These are phyloP conservation scores for Massospora cicadina DNA, from an alignment of 371 early-diverging fungal species.

Conservation along the genomic window DNA sequence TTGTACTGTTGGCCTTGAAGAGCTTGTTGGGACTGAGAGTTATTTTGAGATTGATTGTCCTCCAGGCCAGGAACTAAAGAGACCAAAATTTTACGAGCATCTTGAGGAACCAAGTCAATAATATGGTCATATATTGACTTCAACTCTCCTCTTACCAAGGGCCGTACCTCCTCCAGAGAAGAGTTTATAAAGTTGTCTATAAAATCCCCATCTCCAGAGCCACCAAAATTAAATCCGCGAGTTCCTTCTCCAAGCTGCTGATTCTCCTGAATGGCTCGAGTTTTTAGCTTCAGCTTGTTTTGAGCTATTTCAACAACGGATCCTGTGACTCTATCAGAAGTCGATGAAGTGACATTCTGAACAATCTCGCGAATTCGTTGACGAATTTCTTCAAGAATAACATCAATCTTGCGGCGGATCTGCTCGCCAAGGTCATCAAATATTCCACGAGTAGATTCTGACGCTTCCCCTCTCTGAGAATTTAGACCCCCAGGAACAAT, in stretches of 20 bases:
- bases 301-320: conserved; percentile 6
- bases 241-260: neutral
- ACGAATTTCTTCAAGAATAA: neutral
- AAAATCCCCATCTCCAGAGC: neutral
- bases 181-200: conserved; percentile 8
- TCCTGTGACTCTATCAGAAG: conserved; percentile 6
- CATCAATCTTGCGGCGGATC: neutral
- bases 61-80: conserved; percentile 6
- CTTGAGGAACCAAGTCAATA: neutral
- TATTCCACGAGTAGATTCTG: neutral
- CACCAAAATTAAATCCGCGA: neutral
- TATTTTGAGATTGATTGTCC: conserved; percentile 3
- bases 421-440: neutral
- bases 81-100: conserved; percentile 9
- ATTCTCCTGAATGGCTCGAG: neutral
- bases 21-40: conserved; percentile 5
- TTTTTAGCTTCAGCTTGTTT: neutral
- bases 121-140: conserved; percentile 2
- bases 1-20: neutral
- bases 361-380: neutral
- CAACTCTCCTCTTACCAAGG: conserved; percentile 2
- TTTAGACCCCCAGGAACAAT: neutral
- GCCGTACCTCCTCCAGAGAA: neutral
- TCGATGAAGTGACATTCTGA: neutral
- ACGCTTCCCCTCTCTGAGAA: neutral